Percentiles rank a stretch among this genome's conserved stretches.
Evolutionary conservation across 345 rosid species (phyloP).

Genomic region (Diplotaxis tenuifolia): DNA sequence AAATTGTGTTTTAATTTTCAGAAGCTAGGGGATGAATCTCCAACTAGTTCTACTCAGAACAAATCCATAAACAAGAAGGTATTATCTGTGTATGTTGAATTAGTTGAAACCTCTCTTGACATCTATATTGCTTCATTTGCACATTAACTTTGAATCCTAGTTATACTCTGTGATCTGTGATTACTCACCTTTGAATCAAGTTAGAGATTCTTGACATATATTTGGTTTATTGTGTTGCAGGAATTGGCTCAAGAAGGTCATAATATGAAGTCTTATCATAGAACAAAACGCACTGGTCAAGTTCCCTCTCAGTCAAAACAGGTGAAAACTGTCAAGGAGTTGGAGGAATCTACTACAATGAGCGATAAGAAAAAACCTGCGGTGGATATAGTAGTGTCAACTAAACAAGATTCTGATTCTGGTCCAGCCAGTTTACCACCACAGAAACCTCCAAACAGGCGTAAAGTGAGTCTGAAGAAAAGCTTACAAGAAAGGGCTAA

Average conservation of each 20-base stretch:
- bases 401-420: constrained; percentile 45
- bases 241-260: constrained; percentile 42
- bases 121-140: constrained; percentile 14
- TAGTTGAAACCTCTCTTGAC: neutral
- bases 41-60: constrained; percentile 36
- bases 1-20: constrained; percentile 37
- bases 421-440: constrained; percentile 41
- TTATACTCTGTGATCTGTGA: constrained; percentile 10
- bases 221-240: constrained; percentile 38
- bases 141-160: neutral
- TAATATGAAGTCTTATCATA: constrained; percentile 30
- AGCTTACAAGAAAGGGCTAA: constrained; percentile 41
- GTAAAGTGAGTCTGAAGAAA: constrained; percentile 57
- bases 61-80: constrained; percentile 50
- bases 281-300: constrained; percentile 47
- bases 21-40: constrained; percentile 49
- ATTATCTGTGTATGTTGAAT: constrained; percentile 22
- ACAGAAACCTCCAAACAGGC: constrained; percentile 52
- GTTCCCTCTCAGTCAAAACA: constrained; percentile 50
- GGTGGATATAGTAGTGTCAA: constrained; percentile 38
- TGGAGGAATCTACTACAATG: constrained; percentile 41
- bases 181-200: neutral
- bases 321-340: constrained; percentile 40
- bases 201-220: neutral
- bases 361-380: constrained; percentile 45